Conservation (phyloP, 148 eudicot species). For the Arbutus unedo region DNA sequence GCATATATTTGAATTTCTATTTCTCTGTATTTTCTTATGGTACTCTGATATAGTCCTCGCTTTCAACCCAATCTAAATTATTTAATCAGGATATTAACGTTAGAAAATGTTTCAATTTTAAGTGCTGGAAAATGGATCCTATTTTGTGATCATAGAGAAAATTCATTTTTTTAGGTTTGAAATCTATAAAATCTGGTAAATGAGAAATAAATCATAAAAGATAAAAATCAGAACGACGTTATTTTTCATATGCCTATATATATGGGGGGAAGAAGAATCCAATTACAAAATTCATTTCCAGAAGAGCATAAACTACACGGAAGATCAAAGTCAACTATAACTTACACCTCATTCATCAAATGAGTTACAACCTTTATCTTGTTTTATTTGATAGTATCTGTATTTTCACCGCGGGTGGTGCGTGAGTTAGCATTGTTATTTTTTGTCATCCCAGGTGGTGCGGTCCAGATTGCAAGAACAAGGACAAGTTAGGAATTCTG, state of each 20-base stretch:
- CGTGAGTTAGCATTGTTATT: not conserved
- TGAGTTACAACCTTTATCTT: not conserved
- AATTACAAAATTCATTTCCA: not conserved
- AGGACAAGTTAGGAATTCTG: conserved; percentile 54
- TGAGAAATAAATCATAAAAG: not conserved
- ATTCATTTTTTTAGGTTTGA: not conserved
- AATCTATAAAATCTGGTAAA: not conserved
- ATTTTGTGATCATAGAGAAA: not conserved
- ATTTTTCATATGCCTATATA: not conserved
- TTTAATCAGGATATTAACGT: not conserved
- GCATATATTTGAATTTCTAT: not conserved
- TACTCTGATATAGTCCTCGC: not conserved
- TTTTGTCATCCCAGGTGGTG: conserved; percentile 50
- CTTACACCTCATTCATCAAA: not conserved
- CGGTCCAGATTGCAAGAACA: conserved; percentile 94
- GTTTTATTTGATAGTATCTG: too few species aligned
- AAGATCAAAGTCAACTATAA: not conserved
- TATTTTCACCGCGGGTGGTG: not conserved
- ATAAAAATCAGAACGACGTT: not conserved
- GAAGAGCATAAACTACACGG: not conserved
- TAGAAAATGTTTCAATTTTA: not conserved
- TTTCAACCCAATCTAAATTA: not conserved
- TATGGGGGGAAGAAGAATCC: not conserved
- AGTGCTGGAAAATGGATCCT: not conserved
- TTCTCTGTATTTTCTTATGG: not conserved